phyloP scores from a whole-genome alignment of 306 rosid species.

The Acacia melanoxylon region DNA sequence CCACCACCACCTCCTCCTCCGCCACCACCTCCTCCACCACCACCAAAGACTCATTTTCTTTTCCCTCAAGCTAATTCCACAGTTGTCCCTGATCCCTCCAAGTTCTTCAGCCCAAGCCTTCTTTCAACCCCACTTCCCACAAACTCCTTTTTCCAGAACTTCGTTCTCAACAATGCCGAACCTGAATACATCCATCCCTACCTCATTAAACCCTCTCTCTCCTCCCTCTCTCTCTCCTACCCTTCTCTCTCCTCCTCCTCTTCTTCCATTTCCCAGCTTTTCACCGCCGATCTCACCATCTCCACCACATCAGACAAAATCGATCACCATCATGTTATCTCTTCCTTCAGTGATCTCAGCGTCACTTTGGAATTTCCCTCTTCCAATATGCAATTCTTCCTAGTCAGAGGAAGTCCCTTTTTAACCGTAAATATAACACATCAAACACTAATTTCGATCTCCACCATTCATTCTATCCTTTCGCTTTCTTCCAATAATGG shows the following conservation, averaged over 20 bases:
- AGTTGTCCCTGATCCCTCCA: constrained; percentile 89
- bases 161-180: constrained; percentile 71
- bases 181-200: constrained; percentile 90
- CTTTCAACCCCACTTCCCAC: constrained; percentile 77
- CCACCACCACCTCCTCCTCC: constrained; percentile 9
- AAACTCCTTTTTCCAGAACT: constrained; percentile 91
- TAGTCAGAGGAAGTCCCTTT: constrained; percentile 88
- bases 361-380: constrained; percentile 76
- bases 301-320: constrained; percentile 33
- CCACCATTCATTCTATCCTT: constrained; percentile 67
- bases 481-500: constrained; percentile 52
- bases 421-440: constrained; percentile 52
- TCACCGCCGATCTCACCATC: constrained; percentile 67
- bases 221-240: constrained; percentile 67
- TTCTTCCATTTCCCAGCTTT: constrained; percentile 52
- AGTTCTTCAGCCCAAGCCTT: constrained; percentile 61
- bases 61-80: constrained; percentile 69
- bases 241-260: constrained; percentile 55
- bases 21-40: not conserved
- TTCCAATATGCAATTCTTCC: constrained; percentile 59
- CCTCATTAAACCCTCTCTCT: constrained; percentile 58
- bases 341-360: constrained; percentile 70
- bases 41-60: constrained; percentile 38
- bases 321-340: constrained; percentile 38
- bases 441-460: constrained; percentile 52